Percentiles rank a stretch among this genome's conserved stretches.
Evolutionary conservation across 2,329 filamentous ascomycete species (phyloP).

Genomic region (Blastomyces gilchristii): DNA sequence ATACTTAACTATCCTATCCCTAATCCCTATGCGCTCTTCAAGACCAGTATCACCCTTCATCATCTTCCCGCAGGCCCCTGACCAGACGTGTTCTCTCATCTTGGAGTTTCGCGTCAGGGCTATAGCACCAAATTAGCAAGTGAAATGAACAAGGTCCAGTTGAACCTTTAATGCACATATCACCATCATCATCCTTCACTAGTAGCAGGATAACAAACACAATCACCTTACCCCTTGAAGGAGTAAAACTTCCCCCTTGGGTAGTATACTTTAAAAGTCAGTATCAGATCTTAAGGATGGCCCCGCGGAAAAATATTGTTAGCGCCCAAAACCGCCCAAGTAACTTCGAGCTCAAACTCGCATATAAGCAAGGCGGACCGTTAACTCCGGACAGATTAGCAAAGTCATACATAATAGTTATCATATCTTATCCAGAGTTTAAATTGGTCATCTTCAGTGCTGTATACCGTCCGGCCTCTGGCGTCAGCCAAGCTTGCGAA

Average conservation of each 20-base stretch:
- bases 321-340: not conserved
- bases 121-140: not conserved
- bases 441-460: no score
- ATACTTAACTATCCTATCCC: not conserved
- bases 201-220: no score
- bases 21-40: not conserved
- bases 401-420: not conserved
- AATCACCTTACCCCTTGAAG: no score
- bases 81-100: not conserved
- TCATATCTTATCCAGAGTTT: no score
- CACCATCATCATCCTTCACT: no score
- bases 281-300: not conserved
- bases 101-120: not conserved
- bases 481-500: no score
- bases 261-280: not conserved
- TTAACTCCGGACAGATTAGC: not conserved
- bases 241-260: not conserved
- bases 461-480: no score
- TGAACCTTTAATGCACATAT: no score
- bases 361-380: not conserved
- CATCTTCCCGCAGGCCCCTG: not conserved
- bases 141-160: not conserved
- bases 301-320: not conserved
- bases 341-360: not conserved
- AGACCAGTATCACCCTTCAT: not conserved